phyloP scores from a whole-genome alignment of 805 yeast species.

The Aciculoconidium aculeatum region DNA sequence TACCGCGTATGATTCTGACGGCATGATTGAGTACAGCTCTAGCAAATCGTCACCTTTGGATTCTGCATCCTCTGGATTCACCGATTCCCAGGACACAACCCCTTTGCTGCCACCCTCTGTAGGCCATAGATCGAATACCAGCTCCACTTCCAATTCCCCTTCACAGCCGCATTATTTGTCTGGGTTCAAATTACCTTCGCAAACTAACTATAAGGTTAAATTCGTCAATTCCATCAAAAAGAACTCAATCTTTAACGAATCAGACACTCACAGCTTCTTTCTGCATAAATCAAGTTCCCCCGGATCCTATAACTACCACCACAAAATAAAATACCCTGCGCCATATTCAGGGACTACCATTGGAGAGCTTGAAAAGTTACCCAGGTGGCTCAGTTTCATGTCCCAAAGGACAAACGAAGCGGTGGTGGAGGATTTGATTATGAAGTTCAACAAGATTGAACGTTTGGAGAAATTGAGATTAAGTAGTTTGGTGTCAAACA shows the following conservation, averaged over 20 bases:
- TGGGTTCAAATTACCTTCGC: conserved; percentile 39
- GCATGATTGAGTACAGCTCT: too few relatives aligned
- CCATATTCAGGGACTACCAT: conserved; percentile 1
- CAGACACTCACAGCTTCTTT: background rate
- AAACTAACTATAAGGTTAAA: conserved; percentile 30
- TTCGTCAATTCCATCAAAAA: conserved; percentile 32
- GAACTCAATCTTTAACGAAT: conserved; percentile 14
- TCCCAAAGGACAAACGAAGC: conserved; percentile 13
- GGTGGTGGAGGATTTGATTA: conserved; percentile 20
- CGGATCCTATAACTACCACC: conserved; percentile 5
- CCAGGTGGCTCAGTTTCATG: conserved; percentile 29
- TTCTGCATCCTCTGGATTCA: too few relatives aligned
- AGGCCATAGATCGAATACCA: too few relatives aligned
- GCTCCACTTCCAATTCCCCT: conserved; percentile 1
- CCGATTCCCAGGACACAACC: too few relatives aligned
- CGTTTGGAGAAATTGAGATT: conserved; percentile 32
- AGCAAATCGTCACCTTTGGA: too few relatives aligned
- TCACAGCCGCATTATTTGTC: conserved; percentile 17
- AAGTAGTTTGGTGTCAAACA: conserved; percentile 10
- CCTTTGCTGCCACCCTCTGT: conserved; percentile 3
- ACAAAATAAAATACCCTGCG: conserved; percentile 8
- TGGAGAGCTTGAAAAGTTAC: conserved; percentile 12
- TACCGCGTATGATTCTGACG: too few relatives aligned
- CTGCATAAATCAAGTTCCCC: too few relatives aligned
- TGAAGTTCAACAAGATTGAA: conserved; percentile 34